Conservation (phyloP, 495 filamentous ascomycete species). For the Pyrenula aspistea region DNA sequence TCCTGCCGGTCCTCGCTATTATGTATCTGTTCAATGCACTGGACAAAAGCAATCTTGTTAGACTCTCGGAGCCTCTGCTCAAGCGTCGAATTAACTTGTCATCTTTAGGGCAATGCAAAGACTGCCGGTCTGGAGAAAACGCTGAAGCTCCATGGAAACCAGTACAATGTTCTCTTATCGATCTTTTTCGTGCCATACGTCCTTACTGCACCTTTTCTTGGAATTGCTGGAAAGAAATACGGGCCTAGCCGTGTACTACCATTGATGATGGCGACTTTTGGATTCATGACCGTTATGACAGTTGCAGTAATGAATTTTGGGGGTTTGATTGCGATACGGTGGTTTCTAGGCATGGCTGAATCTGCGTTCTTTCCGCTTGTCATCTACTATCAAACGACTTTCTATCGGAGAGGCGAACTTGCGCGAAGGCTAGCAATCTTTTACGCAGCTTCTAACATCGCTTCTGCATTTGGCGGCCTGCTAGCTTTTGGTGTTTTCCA, state of each 20-base stretch:
- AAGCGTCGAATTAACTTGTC: neutral
- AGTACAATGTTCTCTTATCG: slow-evolving; percentile 56
- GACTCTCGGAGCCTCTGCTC: neutral
- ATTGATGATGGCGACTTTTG: slow-evolving; percentile 52
- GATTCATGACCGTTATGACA: slow-evolving; percentile 42
- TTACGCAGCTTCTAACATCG: slow-evolving; percentile 66
- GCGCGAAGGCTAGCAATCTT: slow-evolving; percentile 66
- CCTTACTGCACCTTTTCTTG: slow-evolving; percentile 45
- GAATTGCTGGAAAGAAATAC: slow-evolving; percentile 47
- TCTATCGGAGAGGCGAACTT: slow-evolving; percentile 67
- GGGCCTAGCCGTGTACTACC: slow-evolving; percentile 52
- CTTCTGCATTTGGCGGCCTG: slow-evolving; percentile 56
- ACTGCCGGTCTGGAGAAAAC: slow-evolving; percentile 42
- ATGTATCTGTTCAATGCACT: slow-evolving; percentile 53
- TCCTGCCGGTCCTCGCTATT: slow-evolving; percentile 38
- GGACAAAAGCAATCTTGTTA: slow-evolving; percentile 39
- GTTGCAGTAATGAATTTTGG: slow-evolving; percentile 48
- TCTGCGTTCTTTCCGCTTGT: slow-evolving; percentile 64
- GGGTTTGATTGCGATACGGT: slow-evolving; percentile 52
- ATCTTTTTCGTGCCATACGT: slow-evolving; percentile 68
- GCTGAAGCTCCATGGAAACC: slow-evolving; percentile 39
- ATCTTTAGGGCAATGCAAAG: slow-evolving; percentile 46
- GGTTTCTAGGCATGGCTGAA: slow-evolving; percentile 59
- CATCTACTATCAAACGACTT: slow-evolving; percentile 47
- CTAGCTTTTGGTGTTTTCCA: slow-evolving; percentile 69